Evolutionary conservation across 345 rosid species (phyloP).

Genomic region (Melaleuca alternifolia): DNA sequence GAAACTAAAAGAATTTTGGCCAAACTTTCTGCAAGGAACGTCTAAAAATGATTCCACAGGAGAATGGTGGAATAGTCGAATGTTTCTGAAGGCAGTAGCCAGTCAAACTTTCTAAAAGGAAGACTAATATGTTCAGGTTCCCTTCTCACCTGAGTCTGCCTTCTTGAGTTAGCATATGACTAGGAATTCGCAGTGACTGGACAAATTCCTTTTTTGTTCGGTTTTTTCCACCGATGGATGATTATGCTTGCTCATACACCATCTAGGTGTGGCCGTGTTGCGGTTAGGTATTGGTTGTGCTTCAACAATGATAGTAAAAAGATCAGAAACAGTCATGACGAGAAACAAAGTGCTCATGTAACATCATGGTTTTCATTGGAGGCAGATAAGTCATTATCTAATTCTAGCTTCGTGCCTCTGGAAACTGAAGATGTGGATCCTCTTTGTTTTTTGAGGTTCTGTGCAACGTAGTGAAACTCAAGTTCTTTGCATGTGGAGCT

Average conservation of each 20-base stretch:
- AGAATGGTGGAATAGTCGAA: neutral
- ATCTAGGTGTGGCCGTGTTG: neutral
- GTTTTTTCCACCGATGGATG: neutral
- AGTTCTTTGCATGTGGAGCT: slow-evolving; percentile 26
- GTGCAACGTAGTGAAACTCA: slow-evolving; percentile 37
- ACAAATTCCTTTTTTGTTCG: neutral
- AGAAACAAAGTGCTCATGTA: neutral
- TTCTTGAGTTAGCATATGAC: neutral
- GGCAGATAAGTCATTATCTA: neutral
- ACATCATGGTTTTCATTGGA: neutral
- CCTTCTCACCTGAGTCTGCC: neutral
- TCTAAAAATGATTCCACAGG: neutral
- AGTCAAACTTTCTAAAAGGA: neutral
- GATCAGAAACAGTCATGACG: neutral
- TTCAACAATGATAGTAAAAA: neutral
- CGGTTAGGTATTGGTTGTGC: neutral
- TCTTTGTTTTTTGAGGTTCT: slow-evolving; percentile 11
- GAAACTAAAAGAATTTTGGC: neutral
- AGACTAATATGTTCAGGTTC: neutral
- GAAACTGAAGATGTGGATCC: slow-evolving; percentile 24
- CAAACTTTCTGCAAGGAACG: neutral
- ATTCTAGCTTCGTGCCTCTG: neutral
- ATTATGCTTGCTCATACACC: neutral
- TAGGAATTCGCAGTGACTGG: neutral
- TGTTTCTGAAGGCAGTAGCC: neutral